These are phyloP conservation scores for Arxiozyma slooffiae DNA, from an alignment of 1,139 yeast genomes.

Conservation along the genomic window DNA sequence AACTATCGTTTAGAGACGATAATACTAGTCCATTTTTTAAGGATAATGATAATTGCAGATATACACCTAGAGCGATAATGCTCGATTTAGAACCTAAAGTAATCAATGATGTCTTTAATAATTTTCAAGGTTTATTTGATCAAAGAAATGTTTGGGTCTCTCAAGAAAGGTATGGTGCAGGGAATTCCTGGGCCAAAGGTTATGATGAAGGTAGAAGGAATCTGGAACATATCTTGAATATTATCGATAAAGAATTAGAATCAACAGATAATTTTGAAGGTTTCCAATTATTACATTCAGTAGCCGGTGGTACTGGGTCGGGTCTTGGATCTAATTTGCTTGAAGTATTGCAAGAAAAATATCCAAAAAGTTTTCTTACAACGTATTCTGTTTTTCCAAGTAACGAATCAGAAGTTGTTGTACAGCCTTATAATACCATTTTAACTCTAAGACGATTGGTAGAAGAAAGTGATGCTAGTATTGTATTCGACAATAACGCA, in stretches of 20 bases:
- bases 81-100: slow-evolving; percentile 91
- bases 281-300: slow-evolving; percentile 84
- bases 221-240: slow-evolving; percentile 63
- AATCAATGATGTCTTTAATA: slow-evolving; percentile 50
- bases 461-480: slow-evolving; percentile 74
- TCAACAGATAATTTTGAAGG: slow-evolving; percentile 85
- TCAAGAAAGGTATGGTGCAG: slow-evolving; percentile 82
- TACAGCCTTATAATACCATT: slow-evolving; percentile 88
- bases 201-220: slow-evolving; percentile 64
- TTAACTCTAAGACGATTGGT: slow-evolving; percentile 72
- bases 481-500: slow-evolving; percentile 87
- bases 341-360: slow-evolving; percentile 72
- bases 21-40: slow-evolving; percentile 80
- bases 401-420: slow-evolving; percentile 83
- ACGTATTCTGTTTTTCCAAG: slow-evolving; percentile 84
- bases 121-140: slow-evolving; percentile 61
- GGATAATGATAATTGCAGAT: slow-evolving; percentile 61
- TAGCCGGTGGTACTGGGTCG: slow-evolving; percentile 98
- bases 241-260: slow-evolving; percentile 85
- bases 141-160: slow-evolving; percentile 76
- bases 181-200: slow-evolving; percentile 92
- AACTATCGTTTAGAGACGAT: slow-evolving; percentile 43
- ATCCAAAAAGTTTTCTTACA: slow-evolving; percentile 70
- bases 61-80: slow-evolving; percentile 78
- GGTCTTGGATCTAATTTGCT: slow-evolving; percentile 82